These are phyloP conservation scores for Platanus orientalis DNA, from an alignment of 164 flowering plant genomes.

Conservation along the genomic window DNA sequence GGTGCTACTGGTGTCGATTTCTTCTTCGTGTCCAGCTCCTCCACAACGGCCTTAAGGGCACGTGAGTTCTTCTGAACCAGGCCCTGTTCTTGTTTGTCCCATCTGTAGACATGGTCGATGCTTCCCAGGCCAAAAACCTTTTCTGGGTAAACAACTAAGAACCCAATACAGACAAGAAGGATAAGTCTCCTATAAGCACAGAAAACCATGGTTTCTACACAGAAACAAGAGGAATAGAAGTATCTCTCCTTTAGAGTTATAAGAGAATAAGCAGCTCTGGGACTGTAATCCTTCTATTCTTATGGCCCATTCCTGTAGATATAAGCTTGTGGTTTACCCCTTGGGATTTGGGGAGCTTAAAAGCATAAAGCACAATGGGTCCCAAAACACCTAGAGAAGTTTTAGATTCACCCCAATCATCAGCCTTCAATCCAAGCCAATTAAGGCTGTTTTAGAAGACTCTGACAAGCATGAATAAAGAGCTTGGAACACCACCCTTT, in stretches of 20 bases:
- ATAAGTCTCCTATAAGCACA: conserved; percentile 28
- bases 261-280: conserved; percentile 22
- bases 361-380: conserved; percentile 43
- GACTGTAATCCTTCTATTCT: conserved; percentile 13
- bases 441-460: conserved; percentile 67
- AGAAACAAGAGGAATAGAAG: conserved; percentile 13
- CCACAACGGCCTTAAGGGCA: conserved; percentile 9
- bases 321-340: conserved; percentile 22
- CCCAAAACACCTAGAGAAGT: conserved; percentile 36
- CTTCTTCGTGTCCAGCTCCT: conserved; percentile 28
- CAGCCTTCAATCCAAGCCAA: conserved; percentile 43
- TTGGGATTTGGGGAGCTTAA: conserved; percentile 39
- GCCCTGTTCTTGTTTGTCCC: conserved; percentile 21
- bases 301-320: conserved; percentile 30
- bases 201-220: conserved; percentile 32
- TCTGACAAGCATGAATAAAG: conserved; percentile 56
- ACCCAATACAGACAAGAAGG: conserved; percentile 35
- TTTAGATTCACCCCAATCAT: conserved; percentile 66
- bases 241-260: conserved; percentile 18
- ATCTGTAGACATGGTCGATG: conserved; percentile 42
- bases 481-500: conserved; percentile 41
- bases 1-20: conserved; percentile 7
- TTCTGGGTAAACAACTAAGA: conserved; percentile 36
- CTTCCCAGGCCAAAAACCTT: conserved; percentile 36
- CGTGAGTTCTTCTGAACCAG: conserved; percentile 9